Evolutionary conservation across 345 rosid genomes (phyloP).

Genomic region (Clausena lansium): DNA sequence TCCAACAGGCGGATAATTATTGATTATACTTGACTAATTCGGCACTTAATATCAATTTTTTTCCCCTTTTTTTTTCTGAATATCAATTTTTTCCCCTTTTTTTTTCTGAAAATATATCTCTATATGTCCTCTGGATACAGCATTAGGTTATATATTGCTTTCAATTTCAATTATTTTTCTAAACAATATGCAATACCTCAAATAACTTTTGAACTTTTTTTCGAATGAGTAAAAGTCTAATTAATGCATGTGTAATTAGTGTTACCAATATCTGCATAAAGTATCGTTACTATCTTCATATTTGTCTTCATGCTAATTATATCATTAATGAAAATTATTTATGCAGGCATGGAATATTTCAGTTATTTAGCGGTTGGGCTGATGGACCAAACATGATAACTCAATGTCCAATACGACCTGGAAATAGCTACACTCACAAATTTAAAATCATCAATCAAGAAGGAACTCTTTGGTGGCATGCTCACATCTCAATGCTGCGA

Average conservation of each 20-base stretch:
- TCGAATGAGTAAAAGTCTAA: too few relatives aligned
- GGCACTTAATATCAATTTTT: neutral
- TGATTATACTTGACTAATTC: neutral
- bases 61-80: neutral
- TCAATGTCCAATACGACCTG: conserved; percentile 80
- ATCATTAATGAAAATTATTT: neutral
- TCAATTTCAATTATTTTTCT: too few relatives aligned
- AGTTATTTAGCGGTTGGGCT: conserved; percentile 63
- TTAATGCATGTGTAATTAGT: too few relatives aligned
- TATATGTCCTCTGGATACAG: too few relatives aligned
- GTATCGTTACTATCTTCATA: neutral
- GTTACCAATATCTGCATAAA: too few relatives aligned
- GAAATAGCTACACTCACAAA: conserved; percentile 56
- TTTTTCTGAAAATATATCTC: too few relatives aligned
- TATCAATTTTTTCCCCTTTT: neutral
- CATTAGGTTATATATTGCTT: too few relatives aligned
- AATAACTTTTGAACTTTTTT: too few relatives aligned
- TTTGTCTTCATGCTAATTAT: neutral
- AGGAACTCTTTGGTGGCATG: conserved; percentile 98
- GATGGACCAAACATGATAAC: conserved; percentile 83
- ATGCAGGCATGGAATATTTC: conserved; percentile 84
- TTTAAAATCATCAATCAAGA: conserved; percentile 67
- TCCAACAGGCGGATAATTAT: neutral
- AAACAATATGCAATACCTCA: neutral
- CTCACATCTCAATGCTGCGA: conserved; percentile 66